Base-by-base conservation (phyloP, 805 yeast species). In the Candida boidinii region DNA sequence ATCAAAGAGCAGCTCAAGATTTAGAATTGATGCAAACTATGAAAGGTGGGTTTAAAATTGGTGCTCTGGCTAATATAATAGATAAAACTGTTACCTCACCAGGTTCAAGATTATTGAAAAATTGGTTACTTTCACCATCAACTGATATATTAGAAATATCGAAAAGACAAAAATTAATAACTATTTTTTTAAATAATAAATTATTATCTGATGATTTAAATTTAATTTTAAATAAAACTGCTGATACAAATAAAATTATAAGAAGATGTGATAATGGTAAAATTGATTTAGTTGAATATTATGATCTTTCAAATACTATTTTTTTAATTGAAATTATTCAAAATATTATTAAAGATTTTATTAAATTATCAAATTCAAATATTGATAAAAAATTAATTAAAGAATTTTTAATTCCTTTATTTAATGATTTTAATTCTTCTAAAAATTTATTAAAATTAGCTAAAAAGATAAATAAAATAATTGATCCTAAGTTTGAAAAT, bases 121-220 rank as follows among this genome's bases (percentile, higher is more conserved):
- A 78, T 33, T 86, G 96, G 96, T 57, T 90, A 4, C 66, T 83
- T 17, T 75, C 85, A 2, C 98, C 98, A 0, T 68, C 84, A 0
- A 66, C 80, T 8, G 70, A 79, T 45, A 45, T 70, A 1, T 44
- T 49, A 0, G 81, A 73, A 39, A 74, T 92, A 11, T 53, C 52
- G 13, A 45, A 51, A 14, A 61, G 98, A 18, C 84, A 76, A 29
- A 58, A 56, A 13, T 44, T 68, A 10, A 79, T 82, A 0, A 50
- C 53, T 6, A 48, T 59, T 4, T 69, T 80, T 28, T 35, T 51
- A 22, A 49, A 48, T 7, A 50, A 65, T 27, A 27, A 26, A 13
- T 19, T 33, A 1, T 47, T 60, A 23, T 46, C 61, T 4, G 54
- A 53, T 5, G 43, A 44, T 1, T 32, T 73, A 3, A 44, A 64